Conservation (phyloP, 148 eudicot genomes). For the Euryodendron excelsum region DNA sequence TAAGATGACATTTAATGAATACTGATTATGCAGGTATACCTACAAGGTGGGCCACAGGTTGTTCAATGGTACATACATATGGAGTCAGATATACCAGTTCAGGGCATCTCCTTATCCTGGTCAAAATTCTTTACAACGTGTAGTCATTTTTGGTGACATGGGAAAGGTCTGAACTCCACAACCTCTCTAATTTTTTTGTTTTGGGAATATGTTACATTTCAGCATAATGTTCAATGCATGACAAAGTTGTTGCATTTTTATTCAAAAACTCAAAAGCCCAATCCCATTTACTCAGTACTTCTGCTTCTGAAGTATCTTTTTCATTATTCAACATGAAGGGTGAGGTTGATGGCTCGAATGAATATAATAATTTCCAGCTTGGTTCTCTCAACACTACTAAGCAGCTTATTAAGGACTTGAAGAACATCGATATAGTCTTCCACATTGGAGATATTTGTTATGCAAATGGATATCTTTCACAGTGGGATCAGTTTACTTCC, state of each 20-base stretch:
- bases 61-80: slow-evolving; percentile 53
- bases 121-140: slow-evolving; percentile 77
- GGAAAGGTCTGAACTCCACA: slow-evolving; percentile 52
- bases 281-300: not conserved
- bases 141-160: slow-evolving; percentile 87
- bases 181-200: not conserved
- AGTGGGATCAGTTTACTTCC: slow-evolving; percentile 35
- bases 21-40: slow-evolving; percentile 42
- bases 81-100: slow-evolving; percentile 73
- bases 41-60: slow-evolving; percentile 74
- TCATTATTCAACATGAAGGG: slow-evolving; percentile 32
- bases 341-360: slow-evolving; percentile 32
- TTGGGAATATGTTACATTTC: not conserved
- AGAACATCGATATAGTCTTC: slow-evolving; percentile 33
- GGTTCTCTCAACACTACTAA: slow-evolving; percentile 35
- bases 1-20: not conserved
- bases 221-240: not conserved
- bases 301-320: slow-evolving; percentile 5
- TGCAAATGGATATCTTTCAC: slow-evolving; percentile 33
- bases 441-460: slow-evolving; percentile 31
- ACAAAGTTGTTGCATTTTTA: not conserved
- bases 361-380: slow-evolving; percentile 28
- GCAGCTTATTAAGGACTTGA: slow-evolving; percentile 22
- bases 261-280: not conserved
- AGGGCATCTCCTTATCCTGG: slow-evolving; percentile 88